Conservation (phyloP, 305 asterid species). For the Vinca major region DNA sequence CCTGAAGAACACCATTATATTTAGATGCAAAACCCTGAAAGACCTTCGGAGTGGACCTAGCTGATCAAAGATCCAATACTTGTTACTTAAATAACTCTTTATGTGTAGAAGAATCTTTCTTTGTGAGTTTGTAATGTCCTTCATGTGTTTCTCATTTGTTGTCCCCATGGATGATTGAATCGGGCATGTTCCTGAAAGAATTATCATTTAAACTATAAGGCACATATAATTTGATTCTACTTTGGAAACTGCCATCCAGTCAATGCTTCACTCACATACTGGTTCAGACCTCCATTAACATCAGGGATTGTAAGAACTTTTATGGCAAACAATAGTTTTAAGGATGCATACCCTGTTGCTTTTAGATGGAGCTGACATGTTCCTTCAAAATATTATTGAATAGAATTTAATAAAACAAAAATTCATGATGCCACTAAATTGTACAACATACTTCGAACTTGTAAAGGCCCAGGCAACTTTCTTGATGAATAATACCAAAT, state of each 20-base stretch:
- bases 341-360: neutral
- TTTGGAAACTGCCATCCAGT: neutral
- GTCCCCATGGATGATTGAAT: neutral
- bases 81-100: neutral
- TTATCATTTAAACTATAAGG: neutral
- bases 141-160: neutral
- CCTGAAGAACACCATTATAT: neutral
- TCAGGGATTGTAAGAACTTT: neutral
- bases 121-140: neutral
- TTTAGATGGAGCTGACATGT: neutral
- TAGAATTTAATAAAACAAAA: no score
- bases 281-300: neutral
- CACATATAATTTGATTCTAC: neutral
- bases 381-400: neutral
- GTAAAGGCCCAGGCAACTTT: neutral
- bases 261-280: neutral
- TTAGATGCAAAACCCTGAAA: neutral
- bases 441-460: neutral
- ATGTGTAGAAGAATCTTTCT: neutral
- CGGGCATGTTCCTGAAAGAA: neutral
- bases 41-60: neutral
- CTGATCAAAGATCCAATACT: neutral
- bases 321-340: neutral
- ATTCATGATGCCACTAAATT: no score
- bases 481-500: neutral